Evolutionary conservation across 208 protist species (phyloP).

Genomic region (Trypanosoma caninum): DNA sequence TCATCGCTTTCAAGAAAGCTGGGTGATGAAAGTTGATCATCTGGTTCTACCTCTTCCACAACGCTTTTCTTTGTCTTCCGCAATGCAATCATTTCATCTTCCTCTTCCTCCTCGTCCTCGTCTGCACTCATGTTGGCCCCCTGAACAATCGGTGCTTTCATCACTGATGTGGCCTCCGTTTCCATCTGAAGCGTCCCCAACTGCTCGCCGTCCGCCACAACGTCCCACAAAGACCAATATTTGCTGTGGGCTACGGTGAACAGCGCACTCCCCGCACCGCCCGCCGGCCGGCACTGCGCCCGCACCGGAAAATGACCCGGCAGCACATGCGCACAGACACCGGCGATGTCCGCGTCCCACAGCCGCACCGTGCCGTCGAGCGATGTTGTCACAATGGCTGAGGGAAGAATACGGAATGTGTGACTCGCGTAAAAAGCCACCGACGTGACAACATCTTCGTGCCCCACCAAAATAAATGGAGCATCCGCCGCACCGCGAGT

Average conservation of each 20-base stretch:
- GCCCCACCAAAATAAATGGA: conserved; percentile 60
- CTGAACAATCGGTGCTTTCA: not conserved
- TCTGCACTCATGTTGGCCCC: conserved; percentile 4
- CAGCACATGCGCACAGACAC: conserved; percentile 49
- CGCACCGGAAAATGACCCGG: conserved; percentile 48
- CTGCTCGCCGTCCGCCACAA: conserved; percentile 17
- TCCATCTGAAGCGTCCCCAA: conserved; percentile 25
- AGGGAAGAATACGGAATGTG: conserved; percentile 32
- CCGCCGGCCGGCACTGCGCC: conserved; percentile 46
- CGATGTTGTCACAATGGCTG: conserved; percentile 66
- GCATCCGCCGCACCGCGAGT: conserved; percentile 21
- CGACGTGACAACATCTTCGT: conserved; percentile 83
- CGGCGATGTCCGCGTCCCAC: conserved; percentile 67
- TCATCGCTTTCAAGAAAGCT: conserved; percentile 33
- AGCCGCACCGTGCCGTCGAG: conserved; percentile 70
- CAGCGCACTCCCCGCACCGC: conserved; percentile 25
- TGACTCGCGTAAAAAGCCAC: conserved; percentile 56
- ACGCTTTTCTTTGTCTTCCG: conserved; percentile 7
- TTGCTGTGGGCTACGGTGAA: conserved; percentile 39
- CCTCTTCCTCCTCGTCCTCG: conserved; percentile 30
- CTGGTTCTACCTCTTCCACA: not conserved
- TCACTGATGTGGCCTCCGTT: conserved; percentile 14
- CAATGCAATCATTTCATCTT: conserved; percentile 36
- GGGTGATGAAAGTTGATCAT: no score
- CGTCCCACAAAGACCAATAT: conserved; percentile 71